Conservation (phyloP, 1,139 yeast species). For the Zhuliangozyma parablackwelliae region DNA sequence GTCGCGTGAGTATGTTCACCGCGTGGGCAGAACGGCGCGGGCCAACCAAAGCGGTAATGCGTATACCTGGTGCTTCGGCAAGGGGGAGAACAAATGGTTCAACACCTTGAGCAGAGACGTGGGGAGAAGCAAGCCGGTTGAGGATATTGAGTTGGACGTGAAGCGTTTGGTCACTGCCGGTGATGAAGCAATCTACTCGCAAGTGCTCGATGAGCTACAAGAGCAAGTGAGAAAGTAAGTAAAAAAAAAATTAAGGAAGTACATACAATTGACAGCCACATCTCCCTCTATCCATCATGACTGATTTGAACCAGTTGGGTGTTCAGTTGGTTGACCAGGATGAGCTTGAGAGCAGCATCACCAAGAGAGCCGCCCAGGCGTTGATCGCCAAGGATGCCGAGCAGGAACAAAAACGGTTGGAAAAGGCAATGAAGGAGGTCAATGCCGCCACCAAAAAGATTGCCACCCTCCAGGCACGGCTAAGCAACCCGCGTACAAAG, state of each 20-base stretch:
- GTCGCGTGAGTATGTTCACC: conserved; percentile 86
- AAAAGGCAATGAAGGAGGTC: conserved; percentile 53
- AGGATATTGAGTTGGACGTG: conserved; percentile 19
- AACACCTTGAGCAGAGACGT: conserved; percentile 45
- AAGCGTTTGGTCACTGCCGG: conserved; percentile 16
- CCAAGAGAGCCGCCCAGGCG: conserved; percentile 61
- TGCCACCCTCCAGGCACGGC: conserved; percentile 41
- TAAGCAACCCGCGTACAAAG: conserved; percentile 52
- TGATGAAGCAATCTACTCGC: conserved; percentile 25
- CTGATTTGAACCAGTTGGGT: conserved; percentile 12
- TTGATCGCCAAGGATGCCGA: conserved; percentile 63
- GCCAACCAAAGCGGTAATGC: conserved; percentile 80
- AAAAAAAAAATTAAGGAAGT: neutral
- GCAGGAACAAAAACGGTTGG: conserved; percentile 68
- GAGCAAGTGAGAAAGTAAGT: conserved; percentile 14
- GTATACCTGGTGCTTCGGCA: conserved; percentile 63
- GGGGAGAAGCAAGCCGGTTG: conserved; percentile 21
- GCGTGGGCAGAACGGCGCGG: conserved; percentile 96
- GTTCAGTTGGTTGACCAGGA: conserved; percentile 66
- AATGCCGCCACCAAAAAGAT: conserved; percentile 42
- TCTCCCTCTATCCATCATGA: neutral
- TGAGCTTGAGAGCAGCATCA: conserved; percentile 67
- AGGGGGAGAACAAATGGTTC: conserved; percentile 71
- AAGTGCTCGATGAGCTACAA: conserved; percentile 22
- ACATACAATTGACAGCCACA: too few relatives aligned